Base-by-base conservation (phyloP, 2,329 filamentous ascomycete genomes). In the Ilyonectria sp. region DNA sequence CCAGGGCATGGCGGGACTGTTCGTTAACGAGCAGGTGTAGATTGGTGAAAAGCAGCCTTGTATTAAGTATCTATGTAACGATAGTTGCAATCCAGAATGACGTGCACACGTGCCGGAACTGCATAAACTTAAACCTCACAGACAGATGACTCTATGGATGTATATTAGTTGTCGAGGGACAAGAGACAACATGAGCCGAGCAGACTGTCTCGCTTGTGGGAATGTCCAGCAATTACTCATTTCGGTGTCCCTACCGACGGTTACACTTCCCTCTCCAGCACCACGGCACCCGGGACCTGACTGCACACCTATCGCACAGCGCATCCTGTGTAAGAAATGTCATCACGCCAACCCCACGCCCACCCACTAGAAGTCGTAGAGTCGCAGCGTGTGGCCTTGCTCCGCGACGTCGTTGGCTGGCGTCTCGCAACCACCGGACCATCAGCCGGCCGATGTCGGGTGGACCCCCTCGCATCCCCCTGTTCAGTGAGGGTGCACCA, bases 1-100 rank as follows among this genome's bases (percentile, higher is more conserved):
- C 17, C 90, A 91, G 84, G 90, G 90, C 44, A 92, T 91, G 90
- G 90, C 90, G 19, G 89, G 88, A 2, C 75, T 91, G 76, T 91
- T 91, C 79, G 87, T 91, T 11, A 91, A 90, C 68, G 89, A 91
- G 82, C 76, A 79, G 71, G 53, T 76, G 29, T 77, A 74, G 26
- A 47, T n/a, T 19, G 33, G 17, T 23, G 1, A 72, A 68, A 64
- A 60, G 64, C 21, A 50, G 21, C 44, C 56, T 52, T 61, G 57
- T 65, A 61, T 65, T 60, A 35, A 50, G 50, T 55, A 60, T 11
- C 49, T 33, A 53, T 44, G 57, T 52, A 29, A 8, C 55, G 29
- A 58, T 47, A 11, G 8, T 11, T 47, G 55, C 47, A 49, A 33
- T 47, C 15, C 7, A 43, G 40, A n/a, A 43, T 43, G 40, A 43